Conservation (phyloP, 768 basidiomycete genomes). For the Gloeopeniophorella convolvens region DNA sequence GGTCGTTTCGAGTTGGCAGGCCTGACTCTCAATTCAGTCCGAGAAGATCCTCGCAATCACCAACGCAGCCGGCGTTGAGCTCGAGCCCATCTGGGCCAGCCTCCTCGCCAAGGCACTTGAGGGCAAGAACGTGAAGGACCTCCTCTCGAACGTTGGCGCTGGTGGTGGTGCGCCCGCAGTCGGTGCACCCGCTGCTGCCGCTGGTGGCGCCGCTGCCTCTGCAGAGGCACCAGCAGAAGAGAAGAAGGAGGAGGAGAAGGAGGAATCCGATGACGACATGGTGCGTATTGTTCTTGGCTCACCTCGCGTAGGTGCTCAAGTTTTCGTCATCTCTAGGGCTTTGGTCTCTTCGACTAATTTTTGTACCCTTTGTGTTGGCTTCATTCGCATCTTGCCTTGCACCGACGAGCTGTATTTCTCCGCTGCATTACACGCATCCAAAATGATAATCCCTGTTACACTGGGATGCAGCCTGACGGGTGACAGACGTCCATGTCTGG, state of each 20-base stretch:
- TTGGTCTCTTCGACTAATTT: conserved; percentile 90
- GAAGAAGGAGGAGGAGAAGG: conserved; percentile 83
- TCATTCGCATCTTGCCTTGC: conserved; percentile 6
- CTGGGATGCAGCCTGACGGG: neutral
- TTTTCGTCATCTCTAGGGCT: conserved; percentile 52
- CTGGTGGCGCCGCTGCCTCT: conserved; percentile 51
- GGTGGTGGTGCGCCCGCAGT: conserved; percentile 84
- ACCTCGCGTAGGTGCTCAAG: conserved; percentile 2
- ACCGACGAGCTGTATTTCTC: conserved; percentile 9
- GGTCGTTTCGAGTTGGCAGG: neutral
- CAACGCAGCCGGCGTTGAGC: conserved; percentile 71
- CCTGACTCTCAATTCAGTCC: conserved; percentile 41
- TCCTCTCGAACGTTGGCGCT: conserved; percentile 90
- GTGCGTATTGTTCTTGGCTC: conserved; percentile 35
- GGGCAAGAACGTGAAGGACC: conserved; percentile 95
- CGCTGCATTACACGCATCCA: neutral
- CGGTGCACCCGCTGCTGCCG: conserved; percentile 45
- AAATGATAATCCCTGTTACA: neutral
- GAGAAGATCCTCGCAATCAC: conserved; percentile 92
- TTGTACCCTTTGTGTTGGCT: conserved; percentile 13
- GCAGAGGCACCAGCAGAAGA: conserved; percentile 72
- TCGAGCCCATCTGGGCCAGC: conserved; percentile 96
- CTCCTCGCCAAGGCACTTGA: conserved; percentile 97
- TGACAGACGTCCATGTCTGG: too few species aligned
- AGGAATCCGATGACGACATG: conserved; percentile 89